Conservation (phyloP, 371 early-diverging fungal genomes). For the Mucor lusitanicus region DNA sequence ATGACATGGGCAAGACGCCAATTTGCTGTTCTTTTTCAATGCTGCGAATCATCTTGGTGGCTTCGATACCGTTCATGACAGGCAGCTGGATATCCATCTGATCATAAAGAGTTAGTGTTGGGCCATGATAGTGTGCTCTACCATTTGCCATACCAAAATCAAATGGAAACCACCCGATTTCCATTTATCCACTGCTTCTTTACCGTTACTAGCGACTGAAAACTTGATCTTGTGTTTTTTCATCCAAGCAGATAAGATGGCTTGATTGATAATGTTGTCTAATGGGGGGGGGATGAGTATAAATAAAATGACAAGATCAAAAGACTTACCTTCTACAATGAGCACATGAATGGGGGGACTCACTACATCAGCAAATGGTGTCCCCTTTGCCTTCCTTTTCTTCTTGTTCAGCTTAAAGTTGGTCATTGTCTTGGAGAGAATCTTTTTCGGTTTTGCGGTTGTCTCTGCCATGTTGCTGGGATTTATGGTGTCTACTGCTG, state of each 20-base stretch:
- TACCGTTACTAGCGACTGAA: slow-evolving; percentile 66
- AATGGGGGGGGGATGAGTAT: background rate
- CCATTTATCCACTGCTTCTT: slow-evolving; percentile 73
- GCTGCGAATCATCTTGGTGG: slow-evolving; percentile 66
- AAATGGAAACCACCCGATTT: slow-evolving; percentile 65
- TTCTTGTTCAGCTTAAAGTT: slow-evolving; percentile 21
- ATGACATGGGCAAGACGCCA: slow-evolving; percentile 46
- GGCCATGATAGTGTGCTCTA: too few relatives aligned
- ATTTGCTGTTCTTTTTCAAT: slow-evolving; percentile 62
- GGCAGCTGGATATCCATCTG: slow-evolving; percentile 81
- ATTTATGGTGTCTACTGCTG: background rate
- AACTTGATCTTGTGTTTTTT: slow-evolving; percentile 64
- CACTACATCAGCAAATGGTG: slow-evolving; percentile 21
- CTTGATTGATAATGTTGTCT: slow-evolving; percentile 74
- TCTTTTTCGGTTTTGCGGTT: slow-evolving; percentile 7
- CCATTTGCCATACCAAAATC: slow-evolving; percentile 53
- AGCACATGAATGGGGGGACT: slow-evolving; percentile 69
- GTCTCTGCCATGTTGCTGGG: background rate
- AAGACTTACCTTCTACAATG: slow-evolving; percentile 66
- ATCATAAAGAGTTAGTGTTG: background rate
- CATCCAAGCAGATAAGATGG: slow-evolving; percentile 68
- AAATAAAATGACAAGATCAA: too few relatives aligned
- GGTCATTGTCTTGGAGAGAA: slow-evolving; percentile 1
- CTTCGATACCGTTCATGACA: slow-evolving; percentile 77
- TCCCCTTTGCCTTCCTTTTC: slow-evolving; percentile 19